These are phyloP conservation scores for Goffeauzyma gilvescens DNA, from an alignment of 768 basidiomycete genomes.

Conservation along the genomic window DNA sequence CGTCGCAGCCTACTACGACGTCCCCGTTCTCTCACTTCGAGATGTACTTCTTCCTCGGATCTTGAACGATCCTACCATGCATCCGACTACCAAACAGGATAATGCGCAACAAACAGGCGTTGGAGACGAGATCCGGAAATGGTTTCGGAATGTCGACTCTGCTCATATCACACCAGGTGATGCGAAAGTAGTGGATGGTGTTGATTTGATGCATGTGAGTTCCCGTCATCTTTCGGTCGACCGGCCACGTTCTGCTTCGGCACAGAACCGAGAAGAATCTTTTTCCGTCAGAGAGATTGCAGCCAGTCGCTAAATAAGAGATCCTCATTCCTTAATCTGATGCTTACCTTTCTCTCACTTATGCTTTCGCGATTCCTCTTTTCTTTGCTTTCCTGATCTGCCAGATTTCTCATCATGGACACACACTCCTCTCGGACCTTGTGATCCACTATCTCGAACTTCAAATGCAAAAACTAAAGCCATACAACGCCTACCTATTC, in stretches of 20 bases:
- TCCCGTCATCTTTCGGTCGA: neutral
- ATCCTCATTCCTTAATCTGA: neutral
- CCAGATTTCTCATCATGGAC: conserved; percentile 7
- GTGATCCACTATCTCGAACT: conserved; percentile 7
- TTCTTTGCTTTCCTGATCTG: no score
- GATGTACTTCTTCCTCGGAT: conserved; percentile 22
- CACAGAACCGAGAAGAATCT: no score
- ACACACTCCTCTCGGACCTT: conserved; percentile 3
- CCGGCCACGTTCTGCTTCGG: no score
- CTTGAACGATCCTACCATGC: conserved; percentile 11
- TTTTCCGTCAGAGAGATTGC: no score
- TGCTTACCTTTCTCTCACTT: no score
- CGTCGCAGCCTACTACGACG: conserved; percentile 29
- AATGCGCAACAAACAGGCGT: neutral
- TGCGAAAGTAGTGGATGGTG: conserved; percentile 9
- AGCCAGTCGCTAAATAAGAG: no score
- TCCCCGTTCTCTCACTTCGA: conserved; percentile 23
- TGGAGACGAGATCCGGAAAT: conserved; percentile 6
- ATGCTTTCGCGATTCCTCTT: no score
- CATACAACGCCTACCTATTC: neutral
- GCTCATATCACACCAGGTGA: neutral
- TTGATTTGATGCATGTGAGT: conserved; percentile 28
- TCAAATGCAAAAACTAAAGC: conserved; percentile 1
- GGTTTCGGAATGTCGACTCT: conserved; percentile 5
- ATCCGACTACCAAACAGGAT: neutral